phyloP scores from a whole-genome alignment of 148 eudicot species.

The Nepenthes mirabilis region DNA sequence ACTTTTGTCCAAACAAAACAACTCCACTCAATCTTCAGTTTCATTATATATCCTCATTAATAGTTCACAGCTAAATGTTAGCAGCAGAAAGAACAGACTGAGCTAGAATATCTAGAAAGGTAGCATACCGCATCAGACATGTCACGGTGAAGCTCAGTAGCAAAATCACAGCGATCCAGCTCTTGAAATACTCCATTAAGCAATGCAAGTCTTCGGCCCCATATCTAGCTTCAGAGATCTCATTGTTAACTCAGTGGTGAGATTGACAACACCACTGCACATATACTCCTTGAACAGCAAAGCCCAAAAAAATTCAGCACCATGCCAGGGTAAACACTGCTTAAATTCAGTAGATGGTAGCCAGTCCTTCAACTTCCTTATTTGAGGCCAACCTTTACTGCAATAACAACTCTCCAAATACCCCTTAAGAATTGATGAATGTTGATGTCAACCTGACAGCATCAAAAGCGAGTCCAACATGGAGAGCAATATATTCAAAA shows the following conservation, averaged over 20 bases:
- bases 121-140: conserved; percentile 61
- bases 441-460: conserved; percentile 32
- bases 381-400: conserved; percentile 29
- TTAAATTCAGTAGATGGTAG: conserved; percentile 44
- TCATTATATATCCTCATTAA: background rate
- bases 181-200: conserved; percentile 58
- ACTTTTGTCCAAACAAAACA: too few species aligned
- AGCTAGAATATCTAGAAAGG: too few species aligned
- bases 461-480: background rate
- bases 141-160: conserved; percentile 54
- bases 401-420: conserved; percentile 21
- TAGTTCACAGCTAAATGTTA: background rate
- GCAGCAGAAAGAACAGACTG: too few species aligned
- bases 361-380: conserved; percentile 65
- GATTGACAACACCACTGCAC: conserved; percentile 29
- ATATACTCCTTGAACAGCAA: conserved; percentile 67
- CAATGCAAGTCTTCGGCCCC: conserved; percentile 67
- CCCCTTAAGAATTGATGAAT: conserved; percentile 40
- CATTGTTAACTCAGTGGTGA: conserved; percentile 34
- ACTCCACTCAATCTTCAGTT: background rate
- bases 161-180: conserved; percentile 67
- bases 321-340: conserved; percentile 52
- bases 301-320: conserved; percentile 42
- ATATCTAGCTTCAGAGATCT: conserved; percentile 38
- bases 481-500: background rate